These are phyloP conservation scores for Candida adriatica DNA, from an alignment of 805 yeast species.

Conservation along the genomic window DNA sequence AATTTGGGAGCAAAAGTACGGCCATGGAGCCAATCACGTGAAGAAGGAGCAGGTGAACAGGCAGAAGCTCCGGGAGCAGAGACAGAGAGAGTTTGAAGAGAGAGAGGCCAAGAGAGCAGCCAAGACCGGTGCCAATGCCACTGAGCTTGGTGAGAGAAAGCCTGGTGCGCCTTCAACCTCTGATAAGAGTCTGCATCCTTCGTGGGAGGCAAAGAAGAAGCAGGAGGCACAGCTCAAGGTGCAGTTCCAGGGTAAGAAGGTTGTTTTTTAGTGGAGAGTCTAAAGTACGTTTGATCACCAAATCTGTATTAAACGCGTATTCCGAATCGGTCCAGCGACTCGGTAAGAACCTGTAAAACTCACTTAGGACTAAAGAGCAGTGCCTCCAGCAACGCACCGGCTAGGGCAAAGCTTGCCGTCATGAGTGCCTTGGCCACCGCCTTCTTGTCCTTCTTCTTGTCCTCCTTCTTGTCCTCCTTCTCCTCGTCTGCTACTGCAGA, in stretches of 20 bases:
- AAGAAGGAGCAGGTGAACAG: constrained; percentile 53
- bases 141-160: constrained; percentile 33
- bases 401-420: too few relatives aligned
- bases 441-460: too few relatives aligned
- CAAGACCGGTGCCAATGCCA: constrained; percentile 31
- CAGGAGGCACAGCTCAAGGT: constrained; percentile 61
- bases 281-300: background rate
- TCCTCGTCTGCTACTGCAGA: too few relatives aligned
- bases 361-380: too few relatives aligned
- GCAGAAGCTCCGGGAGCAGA: constrained; percentile 48
- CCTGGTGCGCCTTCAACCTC: constrained; percentile 4
- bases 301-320: too few relatives aligned
- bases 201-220: constrained; percentile 88
- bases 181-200: constrained; percentile 64
- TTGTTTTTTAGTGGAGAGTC: constrained; percentile 46
- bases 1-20: constrained; percentile 93
- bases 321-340: too few relatives aligned
- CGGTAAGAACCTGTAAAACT: too few relatives aligned
- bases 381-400: too few relatives aligned
- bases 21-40: constrained; percentile 77
- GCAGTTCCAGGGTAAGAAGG: constrained; percentile 80
- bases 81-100: constrained; percentile 62
- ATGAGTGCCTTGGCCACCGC: too few relatives aligned
- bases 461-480: too few relatives aligned
- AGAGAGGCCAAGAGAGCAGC: constrained; percentile 59